These are phyloP conservation scores for Epichloe gansuensis DNA, from an alignment of 2,329 filamentous ascomycete genomes.

Conservation along the genomic window DNA sequence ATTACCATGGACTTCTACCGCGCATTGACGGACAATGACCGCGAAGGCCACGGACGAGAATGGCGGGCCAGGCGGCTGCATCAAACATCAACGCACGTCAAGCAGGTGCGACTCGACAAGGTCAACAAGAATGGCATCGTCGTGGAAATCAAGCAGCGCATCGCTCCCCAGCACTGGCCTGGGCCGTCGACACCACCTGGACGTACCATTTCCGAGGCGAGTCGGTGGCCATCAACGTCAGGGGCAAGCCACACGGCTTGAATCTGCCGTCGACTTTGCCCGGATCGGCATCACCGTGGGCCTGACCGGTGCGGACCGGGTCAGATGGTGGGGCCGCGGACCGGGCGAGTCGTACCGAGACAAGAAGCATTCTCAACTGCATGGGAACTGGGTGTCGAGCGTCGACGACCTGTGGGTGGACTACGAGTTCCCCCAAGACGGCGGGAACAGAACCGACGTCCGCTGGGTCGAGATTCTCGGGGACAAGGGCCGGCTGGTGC, in stretches of 20 bases:
- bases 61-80: conserved; percentile 40
- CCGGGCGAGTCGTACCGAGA: conserved; percentile 56
- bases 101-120: conserved; percentile 21
- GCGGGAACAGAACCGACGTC: conserved; percentile 51
- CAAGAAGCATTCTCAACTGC: conserved; percentile 46
- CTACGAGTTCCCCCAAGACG: conserved; percentile 60
- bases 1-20: conserved; percentile 47
- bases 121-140: conserved; percentile 18
- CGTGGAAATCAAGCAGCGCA: conserved; percentile 36
- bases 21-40: conserved; percentile 55
- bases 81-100: conserved; percentile 31
- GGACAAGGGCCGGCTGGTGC: conserved; percentile 23
- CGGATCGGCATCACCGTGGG: conserved; percentile 48
- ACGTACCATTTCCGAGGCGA: conserved; percentile 43
- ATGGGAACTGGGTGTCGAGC: conserved; percentile 38
- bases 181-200: conserved; percentile 38
- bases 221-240: conserved; percentile 36
- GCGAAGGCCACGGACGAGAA: conserved; percentile 41
- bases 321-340: conserved; percentile 56
- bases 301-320: conserved; percentile 24
- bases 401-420: conserved; percentile 43
- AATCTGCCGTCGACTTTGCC: conserved; percentile 46
- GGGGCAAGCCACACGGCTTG: conserved; percentile 32
- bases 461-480: conserved; percentile 42
- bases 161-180: conserved; percentile 52